Evolutionary conservation across 2,329 filamentous ascomycete genomes (phyloP), one percentile per base, ranked within the genome.

Genomic region (Botrytis deweyae): DNA sequence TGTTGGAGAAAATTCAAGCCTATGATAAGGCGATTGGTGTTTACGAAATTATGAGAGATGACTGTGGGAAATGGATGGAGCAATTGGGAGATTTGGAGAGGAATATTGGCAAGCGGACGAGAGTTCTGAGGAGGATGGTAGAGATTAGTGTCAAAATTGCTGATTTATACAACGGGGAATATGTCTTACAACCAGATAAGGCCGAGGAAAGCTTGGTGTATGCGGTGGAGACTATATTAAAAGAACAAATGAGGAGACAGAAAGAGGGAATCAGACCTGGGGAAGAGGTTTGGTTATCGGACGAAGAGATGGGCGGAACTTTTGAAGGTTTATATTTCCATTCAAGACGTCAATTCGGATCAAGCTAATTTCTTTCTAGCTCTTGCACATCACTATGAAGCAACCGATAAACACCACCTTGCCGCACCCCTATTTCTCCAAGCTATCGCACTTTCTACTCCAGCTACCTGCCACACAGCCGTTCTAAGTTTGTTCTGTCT

Each of bases 341-440:
- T 29, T 29, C 22, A 10, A 14, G 20, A 29, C 5, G 4, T 25
- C 20, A 64, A 55, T 18, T 49, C 40, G 40, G 62, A 36, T 7
- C 22, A 12, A 52, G 42, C 81, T 83, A 75, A 80, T 75, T 70
- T 16, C 74, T 14, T 80, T 74, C 73, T 80, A 88, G 91, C 93
- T 20, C 87, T 98, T 38, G 95, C 89, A 29, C 88, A 91, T 74
- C 90, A 91, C 78, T 98, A 97, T 82, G 90, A 93, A 80, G 86
- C 88, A 67, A 90, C 89, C 78, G 88, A 91, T 63, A 89, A 93
- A 78, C 91, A 94, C 80, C 93, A 95, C 77, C 89, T 98, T 2
- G 92, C 95, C 9, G 88, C 95, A 36, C 94, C 95, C 5, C 86
- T 98, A 44, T 97, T 95, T 81, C 89, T 98, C 78, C 94, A 97